Percentiles rank a stretch among this genome's conserved stretches.
phyloP scores from a whole-genome alignment of 768 basidiomycete species.

The Galerina marginata region DNA sequence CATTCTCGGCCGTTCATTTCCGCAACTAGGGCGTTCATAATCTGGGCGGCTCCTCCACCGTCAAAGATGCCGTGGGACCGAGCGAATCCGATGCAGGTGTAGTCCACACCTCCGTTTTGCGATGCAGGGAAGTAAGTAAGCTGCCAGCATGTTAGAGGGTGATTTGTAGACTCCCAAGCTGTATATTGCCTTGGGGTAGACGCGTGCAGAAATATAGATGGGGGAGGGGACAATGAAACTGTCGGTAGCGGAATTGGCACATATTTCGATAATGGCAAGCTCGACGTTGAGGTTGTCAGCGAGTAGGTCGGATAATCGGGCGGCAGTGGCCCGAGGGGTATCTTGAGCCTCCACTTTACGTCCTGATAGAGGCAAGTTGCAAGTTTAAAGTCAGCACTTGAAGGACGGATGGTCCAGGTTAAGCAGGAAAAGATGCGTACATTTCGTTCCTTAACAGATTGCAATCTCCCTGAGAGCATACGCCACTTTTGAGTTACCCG shows the following conservation, averaged over 20 bases:
- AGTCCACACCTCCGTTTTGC: constrained; percentile 22
- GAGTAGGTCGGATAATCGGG: constrained; percentile 39
- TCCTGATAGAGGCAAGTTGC: constrained; percentile 25
- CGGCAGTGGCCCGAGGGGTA: constrained; percentile 42
- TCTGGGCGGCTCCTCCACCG: constrained; percentile 41
- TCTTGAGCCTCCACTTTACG: constrained; percentile 38
- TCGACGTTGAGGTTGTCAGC: constrained; percentile 40
- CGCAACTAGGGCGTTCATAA: constrained; percentile 43
- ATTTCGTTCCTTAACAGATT: too few relatives aligned
- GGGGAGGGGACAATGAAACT: constrained; percentile 41
- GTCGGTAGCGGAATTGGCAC: constrained; percentile 37
- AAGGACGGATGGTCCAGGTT: constrained; percentile 14
- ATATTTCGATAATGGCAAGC: constrained; percentile 41
- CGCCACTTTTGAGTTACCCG: constrained; percentile 28
- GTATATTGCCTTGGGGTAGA: constrained; percentile 43
- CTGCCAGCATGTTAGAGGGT: constrained; percentile 51
- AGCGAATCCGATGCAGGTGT: constrained; percentile 48
- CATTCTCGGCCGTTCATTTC: constrained; percentile 44
- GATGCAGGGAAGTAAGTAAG: constrained; percentile 43
- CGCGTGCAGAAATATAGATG: constrained; percentile 41
- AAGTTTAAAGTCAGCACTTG: constrained; percentile 11
- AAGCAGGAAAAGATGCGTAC: too few relatives aligned
- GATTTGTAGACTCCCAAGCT: constrained; percentile 35
- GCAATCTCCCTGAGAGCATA: constrained; percentile 30
- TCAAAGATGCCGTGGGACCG: constrained; percentile 49